These are phyloP conservation scores for Larix sibirica DNA, from an alignment of 83 land plant species.

Conservation along the genomic window DNA sequence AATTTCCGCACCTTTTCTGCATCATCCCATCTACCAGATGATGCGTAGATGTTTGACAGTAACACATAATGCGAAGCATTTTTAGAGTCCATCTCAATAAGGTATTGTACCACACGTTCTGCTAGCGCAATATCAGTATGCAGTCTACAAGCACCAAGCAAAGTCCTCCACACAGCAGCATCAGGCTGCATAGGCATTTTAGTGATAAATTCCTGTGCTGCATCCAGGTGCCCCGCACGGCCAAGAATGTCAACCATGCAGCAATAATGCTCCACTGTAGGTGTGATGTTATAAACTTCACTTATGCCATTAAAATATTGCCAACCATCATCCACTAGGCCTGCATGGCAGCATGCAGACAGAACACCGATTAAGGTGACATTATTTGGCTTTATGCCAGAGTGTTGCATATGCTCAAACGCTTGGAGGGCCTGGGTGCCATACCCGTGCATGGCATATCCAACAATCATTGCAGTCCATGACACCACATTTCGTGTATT, in stretches of 20 bases:
- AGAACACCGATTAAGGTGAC: neutral
- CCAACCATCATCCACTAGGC: conserved; percentile 1
- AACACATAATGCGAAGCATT: neutral
- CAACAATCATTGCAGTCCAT: conserved; percentile 12
- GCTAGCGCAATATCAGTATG: neutral
- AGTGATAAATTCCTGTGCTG: neutral
- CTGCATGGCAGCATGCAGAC: conserved; percentile 10
- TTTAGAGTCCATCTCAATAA: conserved; percentile 1
- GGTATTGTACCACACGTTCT: neutral
- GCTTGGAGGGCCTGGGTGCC: neutral
- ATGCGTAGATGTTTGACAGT: neutral
- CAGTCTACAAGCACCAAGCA: conserved; percentile 4
- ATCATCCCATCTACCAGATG: neutral
- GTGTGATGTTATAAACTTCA: neutral
- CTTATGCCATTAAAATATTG: conserved; percentile 8
- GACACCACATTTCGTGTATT: neutral
- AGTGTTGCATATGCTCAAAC: neutral
- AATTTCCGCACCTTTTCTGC: neutral
- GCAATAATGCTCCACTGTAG: conserved; percentile 4
- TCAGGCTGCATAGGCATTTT: conserved; percentile 12
- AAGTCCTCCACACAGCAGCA: conserved; percentile 7
- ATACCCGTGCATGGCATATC: conserved; percentile 7
- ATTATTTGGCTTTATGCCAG: neutral
- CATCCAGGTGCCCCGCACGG: conserved; percentile 4
- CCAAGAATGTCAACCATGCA: conserved; percentile 12